Percentiles rank a stretch among this genome's conserved stretches.
phyloP scores from a whole-genome alignment of 345 rosid species.

The Arabidopsis arenosa region DNA sequence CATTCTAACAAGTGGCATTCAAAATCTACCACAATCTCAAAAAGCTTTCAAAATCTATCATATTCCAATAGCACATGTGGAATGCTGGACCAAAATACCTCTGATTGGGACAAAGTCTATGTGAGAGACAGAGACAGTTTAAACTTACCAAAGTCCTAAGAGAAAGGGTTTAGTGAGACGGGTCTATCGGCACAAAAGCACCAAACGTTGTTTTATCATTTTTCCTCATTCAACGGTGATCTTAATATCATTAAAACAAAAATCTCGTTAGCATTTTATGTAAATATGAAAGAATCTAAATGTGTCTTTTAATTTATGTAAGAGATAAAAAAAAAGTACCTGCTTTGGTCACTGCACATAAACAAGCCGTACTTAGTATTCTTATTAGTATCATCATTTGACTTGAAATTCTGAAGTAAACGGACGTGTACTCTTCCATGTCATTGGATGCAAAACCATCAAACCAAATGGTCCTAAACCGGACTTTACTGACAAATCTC shows the following conservation, averaged over 20 bases:
- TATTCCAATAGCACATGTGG: too few relatives aligned
- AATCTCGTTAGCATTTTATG: not conserved
- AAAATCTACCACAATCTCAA: too few relatives aligned
- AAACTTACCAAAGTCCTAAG: constrained; percentile 53
- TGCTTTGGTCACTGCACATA: constrained; percentile 90
- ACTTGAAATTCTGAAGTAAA: constrained; percentile 68
- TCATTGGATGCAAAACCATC: constrained; percentile 58
- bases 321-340: constrained; percentile 22
- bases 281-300: not conserved
- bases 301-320: not conserved
- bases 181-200: constrained; percentile 58
- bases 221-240: constrained; percentile 52
- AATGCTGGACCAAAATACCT: too few relatives aligned
- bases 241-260: constrained; percentile 32
- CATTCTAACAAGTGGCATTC: too few relatives aligned
- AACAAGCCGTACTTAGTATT: constrained; percentile 55
- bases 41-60: too few relatives aligned
- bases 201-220: constrained; percentile 61
- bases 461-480: constrained; percentile 81
- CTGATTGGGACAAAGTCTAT: too few relatives aligned
- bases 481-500: constrained; percentile 50
- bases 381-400: constrained; percentile 29
- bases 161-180: constrained; percentile 49
- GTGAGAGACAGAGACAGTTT: too few relatives aligned
- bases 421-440: constrained; percentile 62